Evolutionary conservation across 202 grass and related monocot genomes (phyloP).

Genomic region (Schoenoplectus tabernaemontani): DNA sequence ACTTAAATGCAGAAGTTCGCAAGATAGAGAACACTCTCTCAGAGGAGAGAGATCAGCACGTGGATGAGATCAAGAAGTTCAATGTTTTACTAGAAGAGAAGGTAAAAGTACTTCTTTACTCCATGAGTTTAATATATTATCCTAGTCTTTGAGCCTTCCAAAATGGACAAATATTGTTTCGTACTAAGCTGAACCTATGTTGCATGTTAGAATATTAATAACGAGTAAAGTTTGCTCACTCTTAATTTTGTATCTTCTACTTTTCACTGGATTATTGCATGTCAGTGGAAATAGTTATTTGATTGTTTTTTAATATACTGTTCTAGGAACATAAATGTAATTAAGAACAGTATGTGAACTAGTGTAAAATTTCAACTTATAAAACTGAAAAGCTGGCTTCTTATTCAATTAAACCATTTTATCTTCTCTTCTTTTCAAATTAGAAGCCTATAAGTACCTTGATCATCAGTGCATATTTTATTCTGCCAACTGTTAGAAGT

Average conservation of each 20-base stretch:
- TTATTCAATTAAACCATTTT: slow-evolving; percentile 12
- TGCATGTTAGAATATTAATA: slow-evolving; percentile 2
- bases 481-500: slow-evolving; percentile 10
- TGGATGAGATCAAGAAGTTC: slow-evolving; percentile 90
- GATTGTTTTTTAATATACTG: neutral
- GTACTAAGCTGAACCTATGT: neutral
- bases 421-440: slow-evolving; percentile 6
- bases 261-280: neutral
- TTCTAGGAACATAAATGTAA: neutral
- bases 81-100: slow-evolving; percentile 82
- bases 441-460: neutral
- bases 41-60: slow-evolving; percentile 76
- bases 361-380: neutral
- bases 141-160: neutral
- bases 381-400: neutral
- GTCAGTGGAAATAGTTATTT: neutral
- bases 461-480: slow-evolving; percentile 10
- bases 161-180: neutral
- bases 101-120: slow-evolving; percentile 30
- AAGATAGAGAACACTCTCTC: slow-evolving; percentile 79
- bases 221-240: neutral
- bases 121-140: neutral
- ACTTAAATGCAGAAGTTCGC: slow-evolving; percentile 93
- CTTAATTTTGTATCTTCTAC: neutral
- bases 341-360: neutral